Conservation (phyloP, 1,139 yeast species). For the Pichia norvegensis region DNA sequence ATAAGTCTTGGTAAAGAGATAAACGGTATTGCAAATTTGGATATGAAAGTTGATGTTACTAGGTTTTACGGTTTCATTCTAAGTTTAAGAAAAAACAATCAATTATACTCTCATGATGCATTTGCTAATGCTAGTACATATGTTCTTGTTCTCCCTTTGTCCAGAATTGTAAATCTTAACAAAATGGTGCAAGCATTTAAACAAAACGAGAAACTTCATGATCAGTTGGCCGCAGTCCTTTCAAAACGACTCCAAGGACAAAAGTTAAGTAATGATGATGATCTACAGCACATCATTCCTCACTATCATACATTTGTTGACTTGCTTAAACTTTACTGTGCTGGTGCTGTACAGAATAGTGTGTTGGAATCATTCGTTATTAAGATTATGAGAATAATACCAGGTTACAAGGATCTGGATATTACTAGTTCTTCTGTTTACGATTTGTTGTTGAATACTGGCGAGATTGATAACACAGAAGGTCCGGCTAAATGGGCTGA, state of each 20-base stretch:
- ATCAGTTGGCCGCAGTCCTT: constrained; percentile 16
- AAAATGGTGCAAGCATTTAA: constrained; percentile 31
- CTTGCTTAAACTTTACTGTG: constrained; percentile 42
- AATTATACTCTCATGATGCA: constrained; percentile 34
- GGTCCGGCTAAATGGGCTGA: constrained; percentile 45
- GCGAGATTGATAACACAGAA: constrained; percentile 28
- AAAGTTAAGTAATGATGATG: not conserved
- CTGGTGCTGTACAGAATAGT: constrained; percentile 41
- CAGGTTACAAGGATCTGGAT: constrained; percentile 28
- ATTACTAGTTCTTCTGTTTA: constrained; percentile 43
- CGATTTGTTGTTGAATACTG: constrained; percentile 34
- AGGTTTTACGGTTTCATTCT: constrained; percentile 39
- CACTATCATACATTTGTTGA: constrained; percentile 33
- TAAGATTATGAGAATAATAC: constrained; percentile 24
- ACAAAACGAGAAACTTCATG: constrained; percentile 23
- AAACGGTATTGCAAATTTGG: constrained; percentile 17
- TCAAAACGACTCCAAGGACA: not conserved
- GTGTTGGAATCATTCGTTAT: constrained; percentile 35
- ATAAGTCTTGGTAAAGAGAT: constrained; percentile 26
- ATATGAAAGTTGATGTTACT: constrained; percentile 17
- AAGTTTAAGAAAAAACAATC: constrained; percentile 41
- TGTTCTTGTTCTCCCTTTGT: constrained; percentile 41
- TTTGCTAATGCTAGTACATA: constrained; percentile 36
- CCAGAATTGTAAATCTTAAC: constrained; percentile 30
- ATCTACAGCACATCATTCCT: constrained; percentile 20